Evolutionary conservation across 2,329 filamentous ascomycete genomes (phyloP), one percentile per base, ranked within the genome.

Genomic region (Colletotrichum chrysophilum): DNA sequence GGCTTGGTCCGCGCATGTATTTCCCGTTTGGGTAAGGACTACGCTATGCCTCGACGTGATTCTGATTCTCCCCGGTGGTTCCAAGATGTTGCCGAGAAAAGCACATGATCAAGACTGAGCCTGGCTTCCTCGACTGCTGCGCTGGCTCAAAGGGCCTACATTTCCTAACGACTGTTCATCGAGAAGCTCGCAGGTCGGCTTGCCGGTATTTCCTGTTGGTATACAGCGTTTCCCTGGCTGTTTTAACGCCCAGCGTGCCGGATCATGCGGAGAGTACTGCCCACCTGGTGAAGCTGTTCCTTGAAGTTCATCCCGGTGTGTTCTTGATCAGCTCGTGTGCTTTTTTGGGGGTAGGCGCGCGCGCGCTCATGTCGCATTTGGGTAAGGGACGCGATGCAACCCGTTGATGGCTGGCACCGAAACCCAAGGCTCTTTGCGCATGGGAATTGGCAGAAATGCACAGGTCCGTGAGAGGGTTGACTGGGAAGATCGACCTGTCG

Each of bases 1-100:
- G 48, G 70, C 48, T 64, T 70, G 65, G 70, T 38, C 58, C 65
- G 38, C 74, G 74, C 74, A 74, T 74, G 70, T 21, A 56, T 70
- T 76, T 58, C 74, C 70, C 62, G 26, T 75, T 67, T 34, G 34
- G 73, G 69, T 24, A 75, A 67, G 52, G 55, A 38, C n/a, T 7
- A 75, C 69, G 60, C 61, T 28, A 26, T 62, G 30, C 38, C 52
- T 72, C 8, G 10, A 48, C 12, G 30, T 65, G 67, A 71, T 60
- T 32, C 28, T 64, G 32, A 38, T 28, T 38, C 7, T 10, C 21
- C 64, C 60, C 55, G 21, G 14, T 12, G 60, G 16, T 30, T 21
- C 58, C 26, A 60, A 24, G 28, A 38, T 38, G 36, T n/a, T 60
- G 70, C 70, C 56, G 65, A 68, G 52, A 70, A 73, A 65, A 58